These are phyloP conservation scores for Hypoxylon perforatum DNA, from an alignment of 495 filamentous ascomycete species.

Conservation along the genomic window DNA sequence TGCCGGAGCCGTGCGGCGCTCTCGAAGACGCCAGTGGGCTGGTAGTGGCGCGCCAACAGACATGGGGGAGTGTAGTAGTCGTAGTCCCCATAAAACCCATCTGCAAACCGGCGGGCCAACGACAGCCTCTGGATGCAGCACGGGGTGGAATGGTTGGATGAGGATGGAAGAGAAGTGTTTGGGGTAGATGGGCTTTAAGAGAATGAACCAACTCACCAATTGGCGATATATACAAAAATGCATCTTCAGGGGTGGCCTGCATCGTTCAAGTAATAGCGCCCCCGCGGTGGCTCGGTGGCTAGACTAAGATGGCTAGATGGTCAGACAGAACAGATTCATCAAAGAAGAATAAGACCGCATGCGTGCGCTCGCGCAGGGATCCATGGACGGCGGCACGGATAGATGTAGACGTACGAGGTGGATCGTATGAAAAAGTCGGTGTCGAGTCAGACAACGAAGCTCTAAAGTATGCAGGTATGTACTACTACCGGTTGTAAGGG, in stretches of 20 bases:
- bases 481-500: conserved; percentile 1
- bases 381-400: conserved; percentile 14
- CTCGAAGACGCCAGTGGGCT: conserved; percentile 31
- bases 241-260: conserved; percentile 57
- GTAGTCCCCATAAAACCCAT: conserved; percentile 42
- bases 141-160: conserved; percentile 60
- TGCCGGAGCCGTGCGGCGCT: conserved; percentile 39
- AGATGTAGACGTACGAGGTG: conserved; percentile 18
- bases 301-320: conserved; percentile 22
- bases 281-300: conserved; percentile 32
- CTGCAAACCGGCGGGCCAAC: conserved; percentile 52
- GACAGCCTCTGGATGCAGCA: conserved; percentile 49
- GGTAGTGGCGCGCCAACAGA: conserved; percentile 42
- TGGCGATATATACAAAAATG: conserved; percentile 59
- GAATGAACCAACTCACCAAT: conserved; percentile 58
- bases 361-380: conserved; percentile 28
- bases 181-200: conserved; percentile 38
- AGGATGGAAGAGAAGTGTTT: conserved; percentile 29
- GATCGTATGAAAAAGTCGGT: conserved; percentile 38
- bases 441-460: conserved; percentile 38
- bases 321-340: conserved; percentile 29
- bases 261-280: conserved; percentile 38
- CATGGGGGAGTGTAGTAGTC: conserved; percentile 27
- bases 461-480: neutral
- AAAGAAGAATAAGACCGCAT: conserved; percentile 14